These are phyloP conservation scores for Solanum hybrid DNA, from an alignment of 305 asterid species.

Conservation along the genomic window DNA sequence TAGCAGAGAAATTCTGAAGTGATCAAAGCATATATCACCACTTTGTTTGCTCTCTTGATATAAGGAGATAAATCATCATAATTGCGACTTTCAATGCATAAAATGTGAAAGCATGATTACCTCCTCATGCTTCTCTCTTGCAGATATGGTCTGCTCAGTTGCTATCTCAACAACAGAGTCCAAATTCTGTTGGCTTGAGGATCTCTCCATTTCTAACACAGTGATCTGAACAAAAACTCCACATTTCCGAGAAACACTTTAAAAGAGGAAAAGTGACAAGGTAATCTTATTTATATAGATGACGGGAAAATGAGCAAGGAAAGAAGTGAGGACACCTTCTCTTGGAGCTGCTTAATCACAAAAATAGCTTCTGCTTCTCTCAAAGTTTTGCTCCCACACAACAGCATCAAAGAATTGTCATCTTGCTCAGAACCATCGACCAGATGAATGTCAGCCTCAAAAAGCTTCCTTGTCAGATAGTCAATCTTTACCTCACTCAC, in stretches of 20 bases:
- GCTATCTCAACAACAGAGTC: constrained; percentile 51
- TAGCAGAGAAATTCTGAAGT: not conserved
- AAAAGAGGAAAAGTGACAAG: constrained; percentile 7
- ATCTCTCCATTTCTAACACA: constrained; percentile 68
- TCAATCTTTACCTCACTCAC: constrained; percentile 55
- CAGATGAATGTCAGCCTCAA: constrained; percentile 34
- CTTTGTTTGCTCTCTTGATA: not conserved
- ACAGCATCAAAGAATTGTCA: constrained; percentile 18
- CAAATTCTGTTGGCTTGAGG: constrained; percentile 64
- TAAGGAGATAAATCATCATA: not conserved
- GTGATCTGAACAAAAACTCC: constrained; percentile 43
- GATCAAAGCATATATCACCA: not conserved
- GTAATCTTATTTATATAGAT: not conserved
- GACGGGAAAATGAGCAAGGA: constrained; percentile 4
- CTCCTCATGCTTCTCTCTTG: constrained; percentile 63
- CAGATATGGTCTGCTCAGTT: constrained; percentile 50
- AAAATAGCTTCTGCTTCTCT: constrained; percentile 57
- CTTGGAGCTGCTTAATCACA: constrained; percentile 77
- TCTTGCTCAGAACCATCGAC: constrained; percentile 24
- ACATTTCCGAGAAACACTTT: constrained; percentile 4
- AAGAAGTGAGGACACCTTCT: constrained; percentile 50
- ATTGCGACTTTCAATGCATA: constrained; percentile 4
- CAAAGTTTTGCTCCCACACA: constrained; percentile 27
- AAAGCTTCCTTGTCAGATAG: constrained; percentile 54
- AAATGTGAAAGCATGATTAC: constrained; percentile 23